A percentile compares a stretch with the other conserved stretches of the same genome.
These are phyloP conservation scores for Mariannaea elegans DNA, from an alignment of 2,329 filamentous ascomycete genomes.

Conservation along the genomic window DNA sequence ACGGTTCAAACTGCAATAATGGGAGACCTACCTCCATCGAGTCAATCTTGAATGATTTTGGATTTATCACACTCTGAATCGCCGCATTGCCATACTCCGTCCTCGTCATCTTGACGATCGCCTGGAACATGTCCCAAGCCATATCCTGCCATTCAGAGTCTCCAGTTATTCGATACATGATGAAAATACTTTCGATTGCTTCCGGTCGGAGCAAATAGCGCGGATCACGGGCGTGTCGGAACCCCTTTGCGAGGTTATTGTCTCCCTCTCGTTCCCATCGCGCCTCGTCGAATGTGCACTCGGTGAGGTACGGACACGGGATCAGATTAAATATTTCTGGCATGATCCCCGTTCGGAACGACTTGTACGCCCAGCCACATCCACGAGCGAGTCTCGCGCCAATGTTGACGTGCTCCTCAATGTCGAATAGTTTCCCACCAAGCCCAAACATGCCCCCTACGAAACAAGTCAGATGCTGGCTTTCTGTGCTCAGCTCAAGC, in stretches of 20 bases:
- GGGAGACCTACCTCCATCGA: conserved; percentile 65
- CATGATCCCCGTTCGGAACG: conserved; percentile 66
- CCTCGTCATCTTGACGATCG: conserved; percentile 55
- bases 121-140: conserved; percentile 63
- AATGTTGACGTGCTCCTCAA: conserved; percentile 56
- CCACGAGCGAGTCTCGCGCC: conserved; percentile 60
- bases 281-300: conserved; percentile 45
- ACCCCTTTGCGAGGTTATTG: conserved; percentile 61
- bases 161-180: conserved; percentile 61
- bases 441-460: conserved; percentile 74
- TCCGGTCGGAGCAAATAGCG: conserved; percentile 63
- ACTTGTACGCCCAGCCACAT: conserved; percentile 66
- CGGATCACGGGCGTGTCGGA: conserved; percentile 63
- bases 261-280: conserved; percentile 38
- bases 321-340: conserved; percentile 62
- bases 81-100: conserved; percentile 59
- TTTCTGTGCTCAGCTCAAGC: conserved; percentile 39
- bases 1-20: conserved; percentile 29
- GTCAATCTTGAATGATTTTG: conserved; percentile 55
- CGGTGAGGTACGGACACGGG: conserved; percentile 50
- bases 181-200: conserved; percentile 58
- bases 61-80: conserved; percentile 53
- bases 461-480: conserved; percentile 71
- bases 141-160: conserved; percentile 56
- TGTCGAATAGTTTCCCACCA: conserved; percentile 65